A percentile compares a stretch with the other conserved stretches of the same genome.
Evolutionary conservation across 768 basidiomycete species (phyloP).

Genomic region (Cystobasidium tubakii): DNA sequence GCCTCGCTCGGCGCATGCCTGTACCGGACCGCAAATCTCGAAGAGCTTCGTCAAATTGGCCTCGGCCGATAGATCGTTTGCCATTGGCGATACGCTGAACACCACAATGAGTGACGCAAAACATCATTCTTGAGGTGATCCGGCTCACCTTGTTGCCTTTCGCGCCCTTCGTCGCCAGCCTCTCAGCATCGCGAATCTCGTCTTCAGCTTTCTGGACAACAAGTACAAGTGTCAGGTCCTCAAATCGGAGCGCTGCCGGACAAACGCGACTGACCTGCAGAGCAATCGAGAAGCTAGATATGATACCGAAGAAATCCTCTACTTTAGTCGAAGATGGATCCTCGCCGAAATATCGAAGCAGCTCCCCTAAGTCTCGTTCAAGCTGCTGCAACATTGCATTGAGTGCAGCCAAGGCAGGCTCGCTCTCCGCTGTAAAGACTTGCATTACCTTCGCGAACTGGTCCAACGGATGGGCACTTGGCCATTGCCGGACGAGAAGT

Average conservation of each 20-base stretch:
- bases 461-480: slow-evolving; percentile 53
- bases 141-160: slow-evolving; percentile 9
- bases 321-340: slow-evolving; percentile 64
- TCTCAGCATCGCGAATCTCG: slow-evolving; percentile 39
- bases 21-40: slow-evolving; percentile 66
- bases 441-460: slow-evolving; percentile 66
- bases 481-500: slow-evolving; percentile 49
- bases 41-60: slow-evolving; percentile 77
- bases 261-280: slow-evolving; percentile 56
- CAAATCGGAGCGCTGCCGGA: neutral
- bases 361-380: slow-evolving; percentile 58
- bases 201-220: slow-evolving; percentile 34
- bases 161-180: slow-evolving; percentile 13
- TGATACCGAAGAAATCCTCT: slow-evolving; percentile 73
- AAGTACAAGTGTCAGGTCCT: neutral
- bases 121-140: neutral
- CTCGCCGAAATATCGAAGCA: slow-evolving; percentile 74
- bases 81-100: slow-evolving; percentile 43
- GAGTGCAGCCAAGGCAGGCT: slow-evolving; percentile 61
- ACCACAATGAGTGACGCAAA: neutral
- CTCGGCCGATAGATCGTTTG: slow-evolving; percentile 61
- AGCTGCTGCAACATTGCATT: slow-evolving; percentile 59
- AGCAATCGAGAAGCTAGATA: slow-evolving; percentile 67
- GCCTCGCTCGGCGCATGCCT: slow-evolving; percentile 50
- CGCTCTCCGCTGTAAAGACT: slow-evolving; percentile 58